Conservation (phyloP, 2,329 filamentous ascomycete genomes). For the Botrytis galanthina region DNA sequence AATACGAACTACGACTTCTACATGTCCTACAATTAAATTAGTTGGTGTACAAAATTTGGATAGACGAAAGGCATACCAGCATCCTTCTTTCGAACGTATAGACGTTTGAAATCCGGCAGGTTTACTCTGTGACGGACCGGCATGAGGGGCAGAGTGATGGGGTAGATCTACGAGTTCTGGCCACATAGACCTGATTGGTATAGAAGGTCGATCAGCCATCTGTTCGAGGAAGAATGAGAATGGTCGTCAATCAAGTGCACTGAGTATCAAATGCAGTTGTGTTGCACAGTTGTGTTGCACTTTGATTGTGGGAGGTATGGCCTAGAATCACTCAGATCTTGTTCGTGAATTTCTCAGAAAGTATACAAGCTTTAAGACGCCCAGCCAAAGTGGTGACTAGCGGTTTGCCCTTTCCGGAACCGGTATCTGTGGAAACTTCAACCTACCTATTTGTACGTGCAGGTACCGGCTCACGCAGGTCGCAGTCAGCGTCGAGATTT, state of each 20-base stretch:
- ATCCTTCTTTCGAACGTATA: slow-evolving; percentile 2
- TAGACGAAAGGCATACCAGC: slow-evolving; percentile 4
- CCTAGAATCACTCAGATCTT: neutral
- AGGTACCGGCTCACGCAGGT: neutral
- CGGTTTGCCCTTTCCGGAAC: neutral
- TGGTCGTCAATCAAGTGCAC: neutral
- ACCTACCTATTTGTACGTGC: neutral
- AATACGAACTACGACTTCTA: slow-evolving; percentile 15
- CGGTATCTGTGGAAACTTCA: neutral
- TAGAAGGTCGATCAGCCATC: neutral
- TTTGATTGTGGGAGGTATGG: neutral
- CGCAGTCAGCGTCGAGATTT: neutral
- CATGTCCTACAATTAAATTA: slow-evolving; percentile 12
- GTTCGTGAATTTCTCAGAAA: neutral
- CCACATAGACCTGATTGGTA: neutral
- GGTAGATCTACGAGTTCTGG: neutral
- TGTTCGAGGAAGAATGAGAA: neutral
- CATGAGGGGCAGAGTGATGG: neutral
- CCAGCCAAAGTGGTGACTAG: neutral
- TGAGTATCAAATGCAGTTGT: neutral
- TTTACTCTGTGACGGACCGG: neutral
- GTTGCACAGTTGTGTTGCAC: neutral
- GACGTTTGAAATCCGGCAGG: no score
- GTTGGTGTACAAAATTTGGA: neutral
- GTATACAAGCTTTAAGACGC: neutral